Conservation (phyloP, 805 yeast genomes). For the Candida germanica region DNA sequence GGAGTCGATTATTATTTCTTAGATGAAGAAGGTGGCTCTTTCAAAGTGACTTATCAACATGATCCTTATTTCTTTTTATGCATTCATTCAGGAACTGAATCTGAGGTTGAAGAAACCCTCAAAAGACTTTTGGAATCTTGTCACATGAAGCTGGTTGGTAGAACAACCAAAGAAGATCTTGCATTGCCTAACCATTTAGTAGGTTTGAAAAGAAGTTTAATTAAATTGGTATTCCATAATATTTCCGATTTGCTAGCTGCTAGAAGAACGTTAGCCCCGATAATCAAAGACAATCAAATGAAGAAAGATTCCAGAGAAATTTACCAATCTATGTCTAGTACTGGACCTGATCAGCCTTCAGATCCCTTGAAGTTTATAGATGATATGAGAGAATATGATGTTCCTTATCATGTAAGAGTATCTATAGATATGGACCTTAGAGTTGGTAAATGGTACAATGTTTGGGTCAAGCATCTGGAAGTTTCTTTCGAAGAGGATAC, state of each 20-base stretch:
- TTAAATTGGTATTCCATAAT: slow-evolving; percentile 73
- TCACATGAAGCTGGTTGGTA: slow-evolving; percentile 49
- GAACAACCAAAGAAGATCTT: slow-evolving; percentile 75
- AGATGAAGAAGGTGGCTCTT: slow-evolving; percentile 95
- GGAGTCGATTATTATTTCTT: slow-evolving; percentile 94
- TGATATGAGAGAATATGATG: slow-evolving; percentile 91
- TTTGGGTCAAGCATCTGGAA: slow-evolving; percentile 58
- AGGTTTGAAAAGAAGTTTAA: slow-evolving; percentile 63
- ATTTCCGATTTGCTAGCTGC: slow-evolving; percentile 72
- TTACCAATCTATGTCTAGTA: slow-evolving; percentile 48
- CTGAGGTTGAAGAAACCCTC: slow-evolving; percentile 83
- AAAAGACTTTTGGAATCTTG: slow-evolving; percentile 63
- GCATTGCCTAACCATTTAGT: slow-evolving; percentile 80
- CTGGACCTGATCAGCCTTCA: slow-evolving; percentile 8
- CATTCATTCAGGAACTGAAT: slow-evolving; percentile 56
- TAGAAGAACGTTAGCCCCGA: slow-evolving; percentile 64
- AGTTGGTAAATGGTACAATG: slow-evolving; percentile 95
- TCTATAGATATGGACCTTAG: slow-evolving; percentile 86
- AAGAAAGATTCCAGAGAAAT: slow-evolving; percentile 63
- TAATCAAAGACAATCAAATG: slow-evolving; percentile 63
- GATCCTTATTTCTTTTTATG: slow-evolving; percentile 85
- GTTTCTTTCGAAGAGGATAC: slow-evolving; percentile 55
- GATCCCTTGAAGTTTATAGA: slow-evolving; percentile 67
- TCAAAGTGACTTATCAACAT: slow-evolving; percentile 77
- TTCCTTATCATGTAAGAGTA: slow-evolving; percentile 94